Percentiles rank a stretch among this genome's conserved stretches.
Evolutionary conservation across 2,329 filamentous ascomycete genomes (phyloP).

Genomic region (Pseudocercospora eumusae): DNA sequence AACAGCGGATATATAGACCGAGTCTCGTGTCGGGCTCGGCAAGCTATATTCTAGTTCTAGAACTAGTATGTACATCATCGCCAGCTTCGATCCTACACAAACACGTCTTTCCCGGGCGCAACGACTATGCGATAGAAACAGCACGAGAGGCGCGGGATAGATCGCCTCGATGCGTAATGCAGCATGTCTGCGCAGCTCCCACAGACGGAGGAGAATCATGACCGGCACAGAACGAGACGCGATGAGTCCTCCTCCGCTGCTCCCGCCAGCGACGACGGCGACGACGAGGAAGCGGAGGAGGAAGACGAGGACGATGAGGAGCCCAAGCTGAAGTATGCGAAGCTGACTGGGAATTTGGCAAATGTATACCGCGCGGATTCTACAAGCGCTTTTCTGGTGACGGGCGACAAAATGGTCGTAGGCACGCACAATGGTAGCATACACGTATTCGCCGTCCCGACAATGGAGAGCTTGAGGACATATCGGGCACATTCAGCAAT

Average conservation of each 20-base stretch:
- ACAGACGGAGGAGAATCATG: conserved; percentile 31
- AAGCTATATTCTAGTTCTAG: too few relatives aligned
- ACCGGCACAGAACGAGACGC: conserved; percentile 14
- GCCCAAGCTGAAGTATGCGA: conserved; percentile 88
- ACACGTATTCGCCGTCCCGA: conserved; percentile 81
- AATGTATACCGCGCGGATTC: conserved; percentile 90
- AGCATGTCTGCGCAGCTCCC: conserved; percentile 41
- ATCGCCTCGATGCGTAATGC: conserved; percentile 29
- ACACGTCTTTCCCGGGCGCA: not conserved
- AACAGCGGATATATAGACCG: not conserved
- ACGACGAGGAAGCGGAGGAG: conserved; percentile 35
- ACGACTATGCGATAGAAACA: conserved; percentile 2
- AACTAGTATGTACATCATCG: conserved; percentile 11
- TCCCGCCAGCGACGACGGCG: conserved; percentile 28
- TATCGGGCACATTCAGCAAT: conserved; percentile 94
- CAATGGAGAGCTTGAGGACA: conserved; percentile 75
- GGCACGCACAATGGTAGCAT: conserved; percentile 97
- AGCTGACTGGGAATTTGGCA: conserved; percentile 76
- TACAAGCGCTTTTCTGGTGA: conserved; percentile 85
- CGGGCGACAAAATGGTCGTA: conserved; percentile 95
- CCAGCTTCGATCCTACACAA: not conserved
- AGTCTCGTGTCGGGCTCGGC: conserved; percentile 2
- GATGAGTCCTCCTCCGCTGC: conserved; percentile 21
- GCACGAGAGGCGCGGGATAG: not conserved
- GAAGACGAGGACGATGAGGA: conserved; percentile 77